Base-by-base conservation (phyloP, 2,329 filamentous ascomycete genomes). In the Ascochyta pisi region DNA sequence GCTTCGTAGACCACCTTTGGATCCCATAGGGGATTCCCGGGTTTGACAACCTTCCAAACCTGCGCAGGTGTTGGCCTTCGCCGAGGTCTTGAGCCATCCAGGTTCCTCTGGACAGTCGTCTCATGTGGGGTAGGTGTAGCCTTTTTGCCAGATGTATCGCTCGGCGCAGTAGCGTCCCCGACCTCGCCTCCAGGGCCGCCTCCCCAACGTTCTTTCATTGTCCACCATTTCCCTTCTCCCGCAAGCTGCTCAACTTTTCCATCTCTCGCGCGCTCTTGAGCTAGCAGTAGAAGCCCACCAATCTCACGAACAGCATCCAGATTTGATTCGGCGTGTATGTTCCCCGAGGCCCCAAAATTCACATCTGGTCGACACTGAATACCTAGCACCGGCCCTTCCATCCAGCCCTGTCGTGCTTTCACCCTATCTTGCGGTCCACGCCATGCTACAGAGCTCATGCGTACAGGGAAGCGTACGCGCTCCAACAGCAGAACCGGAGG, bases 201-300 rank as follows among this genome's bases (percentile, higher is more conserved):
- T 47, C 85, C 85, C 79, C 84, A 87, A 49, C 85, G 78, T 24
- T 81, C 79, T 47, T 73, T 78, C 3, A 74, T 79, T 3, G 84
- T 83, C 83, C 84, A 88, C 85, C 86, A 88, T 64, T 84, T 80
- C 3, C 82, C 83, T 61, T 84, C 80, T 1, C 84, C 83, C 3
- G 82, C 78, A 47, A 73, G 78, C 44, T 72, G 67, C 62, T 86
- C 83, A 1, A 65, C 65, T 49, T 73, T 77, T 0, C 83, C 84
- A 64, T 87, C 79, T 47, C 85, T 78, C n/a, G 78, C 78, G 34
- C 86, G 79, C 68, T 88, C 84, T 68, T 88, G 84, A 1, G 85
- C 86, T 2, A 86, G 68, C 19, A 85, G 75, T 13, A 88, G 73
- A 70, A 87, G 74, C 1, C 79, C 82, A 5, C 83, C 84, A 4